Evolutionary conservation across 306 rosid species (phyloP), one percentile per base, ranked within the genome.

Genomic region (Citrullus mucosospermus): DNA sequence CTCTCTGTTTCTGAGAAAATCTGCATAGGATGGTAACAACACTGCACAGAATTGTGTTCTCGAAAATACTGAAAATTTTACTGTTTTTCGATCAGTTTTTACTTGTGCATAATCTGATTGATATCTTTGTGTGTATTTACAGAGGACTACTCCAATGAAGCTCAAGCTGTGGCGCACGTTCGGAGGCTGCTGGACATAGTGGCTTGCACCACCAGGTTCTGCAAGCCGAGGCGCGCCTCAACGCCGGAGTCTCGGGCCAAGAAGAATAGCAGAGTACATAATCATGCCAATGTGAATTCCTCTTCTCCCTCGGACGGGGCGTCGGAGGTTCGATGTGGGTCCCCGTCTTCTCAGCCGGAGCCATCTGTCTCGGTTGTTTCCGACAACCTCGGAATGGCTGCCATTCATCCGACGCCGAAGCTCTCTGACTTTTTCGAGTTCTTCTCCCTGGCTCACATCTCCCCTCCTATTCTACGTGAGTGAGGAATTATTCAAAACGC

Each of bases 381-480:
- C 63, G 97, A 95, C 46, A 82, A 78, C 57, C 81, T 88, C 17
- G 98, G 96, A 5, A 92, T 91, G 98, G 87, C 85, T 65, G 96
- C 98, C 30, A 91, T 95, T 77, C 98, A 95, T 55, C 91, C 97
- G 1, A 87, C 97, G 80, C 97, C 98, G 50, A 95, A 89, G 83
- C 90, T 95, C 36, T 89, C 98, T 32, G 93, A 92, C 71, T 95
- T 95, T 87, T 95, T 92, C 60, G 98, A 95, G 56, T 95, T 95
- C 87, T 90, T 95, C 87, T 86, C 96, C 0, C 84, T 95, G 81
- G 83, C 97, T 50, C 92, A 91, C 59, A 78, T 91, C 70, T 54
- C 96, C 50, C 87, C 97, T 11, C 97, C 98, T 11, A 84, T 95
- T 83, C 82, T 89, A 54, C 82, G 98, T 95, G 75, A 43, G 97